Conservation (phyloP, 2,329 filamentous ascomycete genomes). For the Phyllosticta citribraziliensis region DNA sequence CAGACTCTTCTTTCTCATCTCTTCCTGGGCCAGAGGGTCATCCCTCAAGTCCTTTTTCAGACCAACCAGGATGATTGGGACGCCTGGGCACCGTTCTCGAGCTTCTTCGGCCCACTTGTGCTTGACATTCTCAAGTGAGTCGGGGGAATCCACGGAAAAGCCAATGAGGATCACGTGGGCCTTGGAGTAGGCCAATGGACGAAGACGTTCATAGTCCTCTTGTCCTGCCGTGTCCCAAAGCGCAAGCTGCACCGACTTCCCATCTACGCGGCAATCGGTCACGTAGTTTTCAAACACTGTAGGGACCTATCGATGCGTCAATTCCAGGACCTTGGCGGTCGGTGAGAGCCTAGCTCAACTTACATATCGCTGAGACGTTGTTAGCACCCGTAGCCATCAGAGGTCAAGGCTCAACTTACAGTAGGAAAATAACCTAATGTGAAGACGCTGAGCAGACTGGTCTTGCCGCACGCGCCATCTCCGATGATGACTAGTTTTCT, state of each 20-base stretch:
- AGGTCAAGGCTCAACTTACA: slow-evolving; percentile 46
- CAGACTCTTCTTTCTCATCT: slow-evolving; percentile 88
- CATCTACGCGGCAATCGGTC: slow-evolving; percentile 95
- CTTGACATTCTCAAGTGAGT: slow-evolving; percentile 95
- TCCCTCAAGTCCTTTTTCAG: slow-evolving; percentile 96
- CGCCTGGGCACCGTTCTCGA: slow-evolving; percentile 77
- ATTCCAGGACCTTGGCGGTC: not conserved
- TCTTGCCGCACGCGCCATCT: slow-evolving; percentile 97
- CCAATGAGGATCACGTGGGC: slow-evolving; percentile 95
- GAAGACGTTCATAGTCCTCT: slow-evolving; percentile 94
- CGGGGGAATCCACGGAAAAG: slow-evolving; percentile 88
- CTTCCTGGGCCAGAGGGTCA: slow-evolving; percentile 86
- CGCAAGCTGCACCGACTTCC: slow-evolving; percentile 95
- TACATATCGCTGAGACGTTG: slow-evolving; percentile 20
- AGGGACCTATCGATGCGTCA: slow-evolving; percentile 54
- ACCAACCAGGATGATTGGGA: slow-evolving; percentile 92
- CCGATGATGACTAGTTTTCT: slow-evolving; percentile 97
- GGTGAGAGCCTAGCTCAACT: not conserved
- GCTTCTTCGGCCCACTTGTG: slow-evolving; percentile 99
- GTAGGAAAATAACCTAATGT: slow-evolving; percentile 96
- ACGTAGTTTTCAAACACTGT: slow-evolving; percentile 99
- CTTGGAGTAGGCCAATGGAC: slow-evolving; percentile 91
- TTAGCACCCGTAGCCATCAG: not conserved
- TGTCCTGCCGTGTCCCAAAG: slow-evolving; percentile 99
- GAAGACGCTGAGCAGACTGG: slow-evolving; percentile 92